Evolutionary conservation across 208 protist species (phyloP).

Genomic region (Trypanosoma grayi): DNA sequence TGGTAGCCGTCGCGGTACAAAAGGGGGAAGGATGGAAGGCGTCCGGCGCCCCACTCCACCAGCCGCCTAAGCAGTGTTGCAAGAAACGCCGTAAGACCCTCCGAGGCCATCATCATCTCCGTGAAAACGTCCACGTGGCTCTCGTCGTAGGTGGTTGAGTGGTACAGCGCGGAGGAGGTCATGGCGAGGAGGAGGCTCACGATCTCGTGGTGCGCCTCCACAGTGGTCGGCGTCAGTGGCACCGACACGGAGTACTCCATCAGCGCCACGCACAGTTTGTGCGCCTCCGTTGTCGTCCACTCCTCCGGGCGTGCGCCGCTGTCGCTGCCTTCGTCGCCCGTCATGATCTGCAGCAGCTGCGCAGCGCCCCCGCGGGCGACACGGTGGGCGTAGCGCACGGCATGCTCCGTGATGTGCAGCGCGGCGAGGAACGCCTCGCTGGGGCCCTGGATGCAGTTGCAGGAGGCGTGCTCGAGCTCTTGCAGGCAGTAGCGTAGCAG

Average conservation of each 20-base stretch:
- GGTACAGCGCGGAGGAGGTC: conserved; percentile 74
- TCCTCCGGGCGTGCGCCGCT: background rate
- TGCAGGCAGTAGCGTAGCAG: conserved; percentile 42
- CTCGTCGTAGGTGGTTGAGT: conserved; percentile 49
- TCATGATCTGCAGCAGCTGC: conserved; percentile 38
- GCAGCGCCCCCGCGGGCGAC: conserved; percentile 31
- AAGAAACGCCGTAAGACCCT: conserved; percentile 36
- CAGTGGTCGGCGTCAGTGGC: conserved; percentile 33
- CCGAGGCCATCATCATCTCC: conserved; percentile 62
- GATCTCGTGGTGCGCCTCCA: conserved; percentile 46
- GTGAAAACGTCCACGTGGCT: conserved; percentile 72
- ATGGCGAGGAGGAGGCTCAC: conserved; percentile 69
- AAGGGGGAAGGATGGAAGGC: conserved; percentile 19
- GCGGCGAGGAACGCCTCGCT: conserved; percentile 30
- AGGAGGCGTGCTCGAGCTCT: conserved; percentile 27
- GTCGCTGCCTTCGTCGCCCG: conserved; percentile 11
- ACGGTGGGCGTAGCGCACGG: conserved; percentile 53
- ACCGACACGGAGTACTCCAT: conserved; percentile 44
- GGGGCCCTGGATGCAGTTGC: conserved; percentile 24
- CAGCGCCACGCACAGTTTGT: conserved; percentile 45
- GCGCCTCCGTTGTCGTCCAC: conserved; percentile 14
- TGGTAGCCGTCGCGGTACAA: conserved; percentile 44
- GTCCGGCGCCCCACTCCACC: conserved; percentile 44
- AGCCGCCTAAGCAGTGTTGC: conserved; percentile 42
- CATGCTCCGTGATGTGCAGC: conserved; percentile 50